A percentile compares a stretch with the other conserved stretches of the same genome.
Evolutionary conservation across 768 basidiomycete species (phyloP).

Genomic region (Podaxis sp.): DNA sequence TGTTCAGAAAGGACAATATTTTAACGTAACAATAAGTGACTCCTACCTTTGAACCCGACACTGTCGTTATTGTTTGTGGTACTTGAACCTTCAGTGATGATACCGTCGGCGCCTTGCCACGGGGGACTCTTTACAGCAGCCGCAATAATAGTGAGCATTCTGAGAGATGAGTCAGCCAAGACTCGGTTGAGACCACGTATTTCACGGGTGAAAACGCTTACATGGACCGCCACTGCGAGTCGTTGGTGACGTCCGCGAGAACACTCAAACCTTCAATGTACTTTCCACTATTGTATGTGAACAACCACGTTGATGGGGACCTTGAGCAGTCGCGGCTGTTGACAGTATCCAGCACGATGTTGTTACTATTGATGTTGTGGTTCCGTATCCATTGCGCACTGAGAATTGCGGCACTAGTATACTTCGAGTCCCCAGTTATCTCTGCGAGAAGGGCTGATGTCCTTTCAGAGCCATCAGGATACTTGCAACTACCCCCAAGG

Average conservation of each 20-base stretch:
- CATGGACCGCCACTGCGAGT: constrained; percentile 41
- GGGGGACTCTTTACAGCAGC: constrained; percentile 40
- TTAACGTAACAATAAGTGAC: background rate
- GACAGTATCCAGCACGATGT: constrained; percentile 49
- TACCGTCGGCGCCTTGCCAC: constrained; percentile 50
- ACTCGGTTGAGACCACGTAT: background rate
- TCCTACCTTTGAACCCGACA: constrained; percentile 52
- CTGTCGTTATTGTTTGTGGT: constrained; percentile 41
- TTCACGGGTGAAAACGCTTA: constrained; percentile 23
- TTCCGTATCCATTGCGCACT: constrained; percentile 49
- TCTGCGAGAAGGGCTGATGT: constrained; percentile 51
- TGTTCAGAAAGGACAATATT: background rate
- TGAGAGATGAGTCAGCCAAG: background rate
- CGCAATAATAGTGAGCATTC: constrained; percentile 30
- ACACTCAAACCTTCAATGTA: constrained; percentile 52
- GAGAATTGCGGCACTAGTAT: constrained; percentile 44
- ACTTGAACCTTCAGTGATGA: constrained; percentile 52
- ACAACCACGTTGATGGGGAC: constrained; percentile 45
- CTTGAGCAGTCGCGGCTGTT: constrained; percentile 45
- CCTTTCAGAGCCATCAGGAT: constrained; percentile 24
- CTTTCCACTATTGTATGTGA: constrained; percentile 58
- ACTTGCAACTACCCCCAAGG: background rate
- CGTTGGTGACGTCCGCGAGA: constrained; percentile 40
- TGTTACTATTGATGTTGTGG: constrained; percentile 40
- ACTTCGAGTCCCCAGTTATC: constrained; percentile 42